These are phyloP conservation scores for Eucalyptus cloeziana DNA, from an alignment of 345 rosid species.

Conservation along the genomic window DNA sequence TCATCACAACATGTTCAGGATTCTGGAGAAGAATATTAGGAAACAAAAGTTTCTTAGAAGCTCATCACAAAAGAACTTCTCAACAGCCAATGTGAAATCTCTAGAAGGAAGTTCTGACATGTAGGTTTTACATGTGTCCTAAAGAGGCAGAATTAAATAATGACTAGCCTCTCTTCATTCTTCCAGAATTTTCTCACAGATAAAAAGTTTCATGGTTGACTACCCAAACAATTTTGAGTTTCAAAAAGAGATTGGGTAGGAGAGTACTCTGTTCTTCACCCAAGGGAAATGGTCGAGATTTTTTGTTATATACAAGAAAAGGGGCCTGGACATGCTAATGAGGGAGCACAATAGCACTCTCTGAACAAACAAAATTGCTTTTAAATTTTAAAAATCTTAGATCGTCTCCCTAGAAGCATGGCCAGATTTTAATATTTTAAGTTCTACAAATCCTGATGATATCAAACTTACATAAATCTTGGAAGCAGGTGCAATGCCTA, in stretches of 20 bases:
- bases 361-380: not conserved
- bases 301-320: not conserved
- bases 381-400: not conserved
- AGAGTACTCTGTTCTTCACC: not conserved
- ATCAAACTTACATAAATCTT: not conserved
- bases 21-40: not conserved
- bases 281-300: not conserved
- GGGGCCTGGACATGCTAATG: not conserved
- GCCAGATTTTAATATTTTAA: not conserved
- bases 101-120: not conserved
- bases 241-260: not conserved
- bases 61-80: not conserved
- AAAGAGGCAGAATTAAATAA: not conserved
- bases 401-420: not conserved
- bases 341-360: not conserved
- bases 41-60: not conserved
- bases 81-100: not conserved
- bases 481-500: not conserved
- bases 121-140: not conserved
- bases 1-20: not conserved
- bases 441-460: not conserved
- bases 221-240: not conserved
- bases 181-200: not conserved
- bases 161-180: not conserved
- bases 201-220: not conserved